Evolutionary conservation across 257 asterid species (phyloP).

Genomic region (Salvia rosmarinus): DNA sequence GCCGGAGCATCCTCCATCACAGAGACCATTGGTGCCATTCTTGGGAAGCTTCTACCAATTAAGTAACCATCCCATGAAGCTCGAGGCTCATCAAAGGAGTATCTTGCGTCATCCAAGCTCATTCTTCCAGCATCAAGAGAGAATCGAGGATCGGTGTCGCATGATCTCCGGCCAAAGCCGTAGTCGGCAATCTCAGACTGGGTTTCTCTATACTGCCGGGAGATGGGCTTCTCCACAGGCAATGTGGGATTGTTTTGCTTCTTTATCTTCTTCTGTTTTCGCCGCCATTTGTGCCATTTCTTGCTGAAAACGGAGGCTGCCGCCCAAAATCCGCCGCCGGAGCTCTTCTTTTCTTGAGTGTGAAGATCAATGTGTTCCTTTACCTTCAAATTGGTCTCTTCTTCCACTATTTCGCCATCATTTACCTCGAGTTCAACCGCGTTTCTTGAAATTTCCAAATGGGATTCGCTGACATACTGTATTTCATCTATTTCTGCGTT

Average conservation of each 20-base stretch:
- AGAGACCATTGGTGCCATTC: slow-evolving; percentile 80
- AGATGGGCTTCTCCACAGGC: slow-evolving; percentile 82
- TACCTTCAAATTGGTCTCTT: slow-evolving; percentile 58
- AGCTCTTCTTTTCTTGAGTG: slow-evolving; percentile 58
- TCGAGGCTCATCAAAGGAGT: slow-evolving; percentile 89
- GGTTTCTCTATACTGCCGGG: slow-evolving; percentile 80
- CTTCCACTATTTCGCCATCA: slow-evolving; percentile 68
- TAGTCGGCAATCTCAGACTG: slow-evolving; percentile 95
- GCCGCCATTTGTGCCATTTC: slow-evolving; percentile 97
- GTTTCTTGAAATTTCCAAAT: slow-evolving; percentile 38
- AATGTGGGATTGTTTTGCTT: slow-evolving; percentile 60
- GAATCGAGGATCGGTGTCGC: slow-evolving; percentile 88
- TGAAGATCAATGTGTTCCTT: slow-evolving; percentile 80
- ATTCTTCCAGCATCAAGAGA: slow-evolving; percentile 92
- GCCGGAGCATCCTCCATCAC: slow-evolving; percentile 83
- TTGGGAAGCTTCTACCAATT: slow-evolving; percentile 66
- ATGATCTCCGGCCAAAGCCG: slow-evolving; percentile 89
- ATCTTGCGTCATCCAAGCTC: slow-evolving; percentile 82
- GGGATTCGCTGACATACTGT: slow-evolving; percentile 44
- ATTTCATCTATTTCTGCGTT: slow-evolving; percentile 57
- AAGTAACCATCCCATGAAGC: slow-evolving; percentile 93
- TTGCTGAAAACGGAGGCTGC: slow-evolving; percentile 97
- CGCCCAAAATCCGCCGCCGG: slow-evolving; percentile 81
- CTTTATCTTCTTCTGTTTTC: slow-evolving; percentile 83
- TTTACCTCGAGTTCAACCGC: slow-evolving; percentile 43